phyloP scores from a whole-genome alignment of 148 eudicot species.

The Drosera capensis region DNA sequence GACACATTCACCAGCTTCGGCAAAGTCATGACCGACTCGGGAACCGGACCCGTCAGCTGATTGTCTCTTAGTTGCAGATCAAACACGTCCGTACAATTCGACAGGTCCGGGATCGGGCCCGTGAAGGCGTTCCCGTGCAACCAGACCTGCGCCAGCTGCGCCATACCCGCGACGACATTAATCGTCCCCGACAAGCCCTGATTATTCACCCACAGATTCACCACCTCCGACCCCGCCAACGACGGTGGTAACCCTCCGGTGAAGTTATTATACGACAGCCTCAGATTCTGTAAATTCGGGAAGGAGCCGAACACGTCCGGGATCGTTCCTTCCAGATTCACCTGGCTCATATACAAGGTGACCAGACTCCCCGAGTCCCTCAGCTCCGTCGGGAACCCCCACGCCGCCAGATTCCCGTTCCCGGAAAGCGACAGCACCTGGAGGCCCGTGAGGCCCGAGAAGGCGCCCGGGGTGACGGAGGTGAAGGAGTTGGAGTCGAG shows the following conservation, averaged over 20 bases:
- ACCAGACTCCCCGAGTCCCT: conserved; percentile 17
- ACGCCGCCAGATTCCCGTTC: conserved; percentile 22
- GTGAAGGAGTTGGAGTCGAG: conserved; percentile 42
- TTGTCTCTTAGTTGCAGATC: conserved; percentile 55
- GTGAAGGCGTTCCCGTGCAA: conserved; percentile 37
- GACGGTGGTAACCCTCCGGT: conserved; percentile 32
- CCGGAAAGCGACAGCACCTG: conserved; percentile 21
- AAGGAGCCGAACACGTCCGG: conserved; percentile 45
- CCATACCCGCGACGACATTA: conserved; percentile 26
- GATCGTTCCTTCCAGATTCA: conserved; percentile 22
- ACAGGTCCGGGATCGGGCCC: conserved; percentile 45
- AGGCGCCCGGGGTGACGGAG: conserved; percentile 19
- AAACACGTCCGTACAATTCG: conserved; percentile 13
- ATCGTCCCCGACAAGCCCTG: conserved; percentile 36
- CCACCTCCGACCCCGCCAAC: conserved; percentile 19
- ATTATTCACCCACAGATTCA: conserved; percentile 40
- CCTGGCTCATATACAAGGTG: conserved; percentile 20
- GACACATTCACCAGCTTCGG: conserved; percentile 28
- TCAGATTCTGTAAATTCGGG: conserved; percentile 21
- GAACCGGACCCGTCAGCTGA: conserved; percentile 39
- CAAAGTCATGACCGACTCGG: conserved; percentile 21
- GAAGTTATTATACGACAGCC: conserved; percentile 39
- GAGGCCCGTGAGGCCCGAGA: conserved; percentile 32
- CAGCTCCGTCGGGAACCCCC: conserved; percentile 34
- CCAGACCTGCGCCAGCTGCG: conserved; percentile 35